Percentiles rank a stretch among this genome's conserved stretches.
Conservation (phyloP, 225 moss, liverwort and hornwort genomes). For the Marchantia polymorpha region DNA sequence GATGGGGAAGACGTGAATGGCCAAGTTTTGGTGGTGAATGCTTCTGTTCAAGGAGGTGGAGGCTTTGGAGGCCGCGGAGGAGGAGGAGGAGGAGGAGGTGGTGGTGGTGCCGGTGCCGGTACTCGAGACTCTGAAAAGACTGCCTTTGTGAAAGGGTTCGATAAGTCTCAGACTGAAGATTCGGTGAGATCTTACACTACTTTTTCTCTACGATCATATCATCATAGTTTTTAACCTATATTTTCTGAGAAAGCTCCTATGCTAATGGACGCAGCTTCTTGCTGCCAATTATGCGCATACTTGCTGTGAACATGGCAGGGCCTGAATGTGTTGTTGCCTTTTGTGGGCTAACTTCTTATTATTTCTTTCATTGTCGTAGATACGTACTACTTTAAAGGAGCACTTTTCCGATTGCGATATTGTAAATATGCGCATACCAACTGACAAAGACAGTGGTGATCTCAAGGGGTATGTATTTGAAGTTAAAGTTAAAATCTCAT, state of each 20-base stretch:
- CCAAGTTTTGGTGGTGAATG: constrained; percentile 20
- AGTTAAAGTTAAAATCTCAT: too few species aligned
- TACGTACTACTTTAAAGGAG: constrained; percentile 51
- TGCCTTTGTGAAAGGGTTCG: constrained; percentile 43
- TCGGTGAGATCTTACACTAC: constrained; percentile 16
- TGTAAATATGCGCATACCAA: constrained; percentile 65
- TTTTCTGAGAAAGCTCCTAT: background rate
- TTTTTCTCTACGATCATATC: background rate
- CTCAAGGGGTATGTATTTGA: constrained; percentile 63
- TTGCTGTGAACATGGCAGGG: background rate
- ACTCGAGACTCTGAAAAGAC: constrained; percentile 31
- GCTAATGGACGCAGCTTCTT: background rate
- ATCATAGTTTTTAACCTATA: background rate
- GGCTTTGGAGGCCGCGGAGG: constrained; percentile 25
- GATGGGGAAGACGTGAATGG: constrained; percentile 28
- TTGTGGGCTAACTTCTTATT: background rate
- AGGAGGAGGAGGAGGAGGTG: constrained; percentile 11
- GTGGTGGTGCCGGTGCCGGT: background rate
- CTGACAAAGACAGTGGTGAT: constrained; percentile 60
- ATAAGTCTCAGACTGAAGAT: constrained; percentile 22
- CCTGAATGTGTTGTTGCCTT: too few species aligned
- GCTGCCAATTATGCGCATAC: background rate
- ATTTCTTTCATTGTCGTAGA: constrained; percentile 37
- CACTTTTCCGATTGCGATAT: constrained; percentile 54
- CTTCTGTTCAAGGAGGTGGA: constrained; percentile 23